Percentiles rank a stretch among this genome's conserved stretches.
These are phyloP conservation scores for Paramecium octaurelia DNA, from an alignment of 73 alveolate species.

Conservation along the genomic window DNA sequence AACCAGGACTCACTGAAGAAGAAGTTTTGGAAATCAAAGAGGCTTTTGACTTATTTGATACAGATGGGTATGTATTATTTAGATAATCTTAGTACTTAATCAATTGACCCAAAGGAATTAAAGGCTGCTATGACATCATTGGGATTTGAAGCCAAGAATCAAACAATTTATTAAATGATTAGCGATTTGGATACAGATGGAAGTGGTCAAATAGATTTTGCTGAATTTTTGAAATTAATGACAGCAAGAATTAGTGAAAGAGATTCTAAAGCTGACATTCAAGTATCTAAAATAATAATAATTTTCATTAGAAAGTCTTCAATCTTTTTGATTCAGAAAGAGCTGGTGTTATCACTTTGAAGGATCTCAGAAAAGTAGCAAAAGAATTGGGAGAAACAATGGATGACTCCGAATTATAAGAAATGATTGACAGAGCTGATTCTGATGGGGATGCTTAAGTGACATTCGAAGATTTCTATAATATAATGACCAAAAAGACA, in stretches of 20 bases:
- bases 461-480: conserved; percentile 87
- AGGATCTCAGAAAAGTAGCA: conserved; percentile 80
- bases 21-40: conserved; percentile 91
- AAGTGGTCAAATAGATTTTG: conserved; percentile 85
- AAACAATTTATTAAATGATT: conserved; percentile 85
- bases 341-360: conserved; percentile 74
- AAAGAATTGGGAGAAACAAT: conserved; percentile 83
- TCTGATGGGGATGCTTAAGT: conserved; percentile 83
- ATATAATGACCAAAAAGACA: conserved; percentile 70
- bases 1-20: conserved; percentile 90
- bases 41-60: conserved; percentile 85
- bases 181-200: conserved; percentile 85
- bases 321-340: conserved; percentile 81
- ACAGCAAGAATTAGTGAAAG: conserved; percentile 85
- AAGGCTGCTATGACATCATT: conserved; percentile 89
- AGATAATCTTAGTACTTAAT: conserved; percentile 57
- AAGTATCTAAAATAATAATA: not conserved
- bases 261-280: conserved; percentile 85
- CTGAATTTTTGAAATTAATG: conserved; percentile 85
- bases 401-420: conserved; percentile 83
- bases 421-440: conserved; percentile 88
- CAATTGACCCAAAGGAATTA: conserved; percentile 90
- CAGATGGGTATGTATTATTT: conserved; percentile 68
- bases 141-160: conserved; percentile 90
- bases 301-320: conserved; percentile 65